phyloP scores from a whole-genome alignment of 306 rosid species.

The Chamaecrista fasciculata region DNA sequence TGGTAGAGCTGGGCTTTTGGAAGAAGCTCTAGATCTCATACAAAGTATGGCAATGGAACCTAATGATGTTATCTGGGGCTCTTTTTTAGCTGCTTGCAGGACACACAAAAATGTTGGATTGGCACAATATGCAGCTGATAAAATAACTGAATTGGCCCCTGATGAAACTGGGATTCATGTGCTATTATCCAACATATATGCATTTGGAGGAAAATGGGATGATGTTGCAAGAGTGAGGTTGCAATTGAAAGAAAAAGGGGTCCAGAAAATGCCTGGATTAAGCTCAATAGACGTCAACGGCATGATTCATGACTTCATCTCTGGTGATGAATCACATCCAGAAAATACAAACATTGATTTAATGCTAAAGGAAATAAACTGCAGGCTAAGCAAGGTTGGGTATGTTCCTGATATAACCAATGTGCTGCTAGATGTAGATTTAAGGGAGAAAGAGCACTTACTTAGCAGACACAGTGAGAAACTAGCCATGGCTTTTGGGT shows the following conservation, averaged over 20 bases:
- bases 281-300: conserved; percentile 64
- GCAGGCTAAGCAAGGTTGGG: conserved; percentile 54
- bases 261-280: conserved; percentile 62
- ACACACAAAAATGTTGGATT: conserved; percentile 54
- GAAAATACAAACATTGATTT: conserved; percentile 36
- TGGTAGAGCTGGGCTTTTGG: conserved; percentile 62
- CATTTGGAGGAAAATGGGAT: conserved; percentile 72
- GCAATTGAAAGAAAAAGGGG: conserved; percentile 60
- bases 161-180: conserved; percentile 58
- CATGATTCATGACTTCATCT: conserved; percentile 66
- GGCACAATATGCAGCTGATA: conserved; percentile 61
- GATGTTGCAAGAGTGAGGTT: conserved; percentile 84
- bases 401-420: conserved; percentile 72
- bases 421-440: conserved; percentile 71
- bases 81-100: conserved; percentile 73
- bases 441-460: conserved; percentile 55
- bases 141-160: conserved; percentile 44
- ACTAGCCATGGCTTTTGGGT: conserved; percentile 73
- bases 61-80: conserved; percentile 74
- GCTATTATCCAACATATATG: conserved; percentile 71
- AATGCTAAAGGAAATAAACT: conserved; percentile 63
- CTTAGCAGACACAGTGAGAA: conserved; percentile 79
- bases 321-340: conserved; percentile 57
- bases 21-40: conserved; percentile 63
- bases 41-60: conserved; percentile 75